Conservation (phyloP, 2,329 filamentous ascomycete species). For the Fusarium siculi region DNA sequence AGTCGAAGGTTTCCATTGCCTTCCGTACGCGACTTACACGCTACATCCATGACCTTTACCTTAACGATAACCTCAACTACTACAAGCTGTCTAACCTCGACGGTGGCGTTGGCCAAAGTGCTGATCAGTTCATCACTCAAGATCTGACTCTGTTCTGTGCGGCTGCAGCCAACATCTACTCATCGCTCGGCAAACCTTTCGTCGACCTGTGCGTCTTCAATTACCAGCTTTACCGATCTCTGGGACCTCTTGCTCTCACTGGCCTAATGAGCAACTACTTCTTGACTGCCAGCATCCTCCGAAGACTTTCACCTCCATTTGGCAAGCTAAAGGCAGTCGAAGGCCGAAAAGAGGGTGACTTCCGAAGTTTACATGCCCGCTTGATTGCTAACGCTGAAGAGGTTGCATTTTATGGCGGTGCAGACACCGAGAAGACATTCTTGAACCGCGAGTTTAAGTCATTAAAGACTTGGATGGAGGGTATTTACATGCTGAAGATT, state of each 20-base stretch:
- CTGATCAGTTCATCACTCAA: slow-evolving; percentile 97
- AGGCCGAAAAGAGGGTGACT: slow-evolving; percentile 94
- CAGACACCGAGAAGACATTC: slow-evolving; percentile 93
- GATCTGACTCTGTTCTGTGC: slow-evolving; percentile 96
- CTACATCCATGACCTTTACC: slow-evolving; percentile 96
- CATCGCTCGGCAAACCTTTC: slow-evolving; percentile 95
- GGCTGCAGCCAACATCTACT: slow-evolving; percentile 91
- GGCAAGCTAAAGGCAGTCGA: slow-evolving; percentile 97
- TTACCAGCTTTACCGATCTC: slow-evolving; percentile 92
- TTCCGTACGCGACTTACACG: slow-evolving; percentile 94
- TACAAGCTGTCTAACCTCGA: slow-evolving; percentile 95
- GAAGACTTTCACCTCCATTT: slow-evolving; percentile 91
- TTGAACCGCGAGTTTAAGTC: slow-evolving; percentile 92
- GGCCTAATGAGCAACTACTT: slow-evolving; percentile 94
- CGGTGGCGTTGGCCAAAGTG: slow-evolving; percentile 88
- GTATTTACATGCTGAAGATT: slow-evolving; percentile 97
- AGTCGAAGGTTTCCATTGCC: slow-evolving; percentile 97
- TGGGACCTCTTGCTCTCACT: slow-evolving; percentile 87
- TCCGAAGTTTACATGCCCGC: slow-evolving; percentile 88
- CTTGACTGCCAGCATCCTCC: slow-evolving; percentile 88
- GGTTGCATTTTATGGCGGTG: slow-evolving; percentile 95
- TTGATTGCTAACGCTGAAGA: slow-evolving; percentile 98
- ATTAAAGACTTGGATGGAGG: slow-evolving; percentile 96
- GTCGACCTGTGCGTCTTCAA: slow-evolving; percentile 99
- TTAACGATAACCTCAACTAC: slow-evolving; percentile 94